phyloP scores from a whole-genome alignment of 306 rosid species.

The Lagenaria siceraria region DNA sequence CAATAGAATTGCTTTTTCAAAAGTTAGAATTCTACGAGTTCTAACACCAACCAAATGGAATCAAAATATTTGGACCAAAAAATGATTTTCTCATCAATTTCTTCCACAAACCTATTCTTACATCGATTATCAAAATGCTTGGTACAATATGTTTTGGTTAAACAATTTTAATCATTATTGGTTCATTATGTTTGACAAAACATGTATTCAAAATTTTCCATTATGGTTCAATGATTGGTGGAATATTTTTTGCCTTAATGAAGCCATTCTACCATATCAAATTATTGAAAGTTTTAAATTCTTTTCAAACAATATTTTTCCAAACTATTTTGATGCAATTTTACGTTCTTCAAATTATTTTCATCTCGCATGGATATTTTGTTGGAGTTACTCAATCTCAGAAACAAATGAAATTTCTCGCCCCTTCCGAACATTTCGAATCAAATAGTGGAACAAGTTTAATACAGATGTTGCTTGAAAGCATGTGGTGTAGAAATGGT shows the following conservation, averaged over 20 bases:
- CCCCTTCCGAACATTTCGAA: too few relatives aligned
- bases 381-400: too few relatives aligned
- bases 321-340: too few relatives aligned
- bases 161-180: background rate
- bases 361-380: too few relatives aligned
- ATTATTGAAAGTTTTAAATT: too few relatives aligned
- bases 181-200: background rate
- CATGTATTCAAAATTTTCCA: background rate
- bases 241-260: background rate
- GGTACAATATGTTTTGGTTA: background rate
- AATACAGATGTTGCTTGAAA: too few relatives aligned
- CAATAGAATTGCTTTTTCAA: background rate
- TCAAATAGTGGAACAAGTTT: too few relatives aligned
- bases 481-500: too few relatives aligned
- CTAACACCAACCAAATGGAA: background rate
- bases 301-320: too few relatives aligned
- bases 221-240: background rate
- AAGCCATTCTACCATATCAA: too few relatives aligned
- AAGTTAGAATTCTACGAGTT: background rate
- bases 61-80: background rate
- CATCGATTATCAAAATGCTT: background rate
- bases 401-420: too few relatives aligned
- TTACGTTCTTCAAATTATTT: too few relatives aligned
- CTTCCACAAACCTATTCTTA: background rate
- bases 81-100: background rate